phyloP scores from a whole-genome alignment of 148 eudicot genomes.

The Rhododendron kiyosumense region DNA sequence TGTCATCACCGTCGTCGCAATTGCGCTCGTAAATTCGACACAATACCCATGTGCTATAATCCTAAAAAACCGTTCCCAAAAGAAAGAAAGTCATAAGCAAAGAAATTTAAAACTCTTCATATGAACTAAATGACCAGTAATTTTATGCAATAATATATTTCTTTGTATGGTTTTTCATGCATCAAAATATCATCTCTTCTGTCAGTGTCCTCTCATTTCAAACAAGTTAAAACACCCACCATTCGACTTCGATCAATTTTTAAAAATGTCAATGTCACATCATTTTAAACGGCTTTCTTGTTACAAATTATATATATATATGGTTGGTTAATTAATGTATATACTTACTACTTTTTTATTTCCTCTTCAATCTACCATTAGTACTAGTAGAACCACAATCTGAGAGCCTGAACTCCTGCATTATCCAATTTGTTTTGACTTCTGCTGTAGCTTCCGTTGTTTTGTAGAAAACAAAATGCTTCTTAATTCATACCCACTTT shows the following conservation, averaged over 20 bases:
- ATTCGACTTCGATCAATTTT: neutral
- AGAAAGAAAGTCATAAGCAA: neutral
- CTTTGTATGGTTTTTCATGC: neutral
- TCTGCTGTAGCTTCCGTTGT: slow-evolving; percentile 44
- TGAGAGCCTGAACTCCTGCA: slow-evolving; percentile 72
- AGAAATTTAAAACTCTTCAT: neutral
- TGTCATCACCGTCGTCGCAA: slow-evolving; percentile 37
- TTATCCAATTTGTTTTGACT: slow-evolving; percentile 66
- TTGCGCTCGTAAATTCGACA: slow-evolving; percentile 69
- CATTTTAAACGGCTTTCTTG: neutral
- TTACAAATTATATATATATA: no score
- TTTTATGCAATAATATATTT: no score
- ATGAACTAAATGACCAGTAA: neutral
- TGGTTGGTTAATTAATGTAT: no score
- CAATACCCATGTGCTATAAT: slow-evolving; percentile 69
- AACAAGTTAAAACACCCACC: neutral
- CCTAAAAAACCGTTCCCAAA: slow-evolving; percentile 33
- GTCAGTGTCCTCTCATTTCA: neutral
- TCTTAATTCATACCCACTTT: slow-evolving; percentile 57
- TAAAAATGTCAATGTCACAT: neutral
- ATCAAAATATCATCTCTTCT: neutral
- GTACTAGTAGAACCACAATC: slow-evolving; percentile 28
- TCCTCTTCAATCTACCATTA: slow-evolving; percentile 30
- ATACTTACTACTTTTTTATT: slow-evolving; percentile 36
- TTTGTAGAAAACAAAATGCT: slow-evolving; percentile 43